Base-by-base conservation (phyloP, 2,329 filamentous ascomycete species). In the Mycosphaerella sp. region DNA sequence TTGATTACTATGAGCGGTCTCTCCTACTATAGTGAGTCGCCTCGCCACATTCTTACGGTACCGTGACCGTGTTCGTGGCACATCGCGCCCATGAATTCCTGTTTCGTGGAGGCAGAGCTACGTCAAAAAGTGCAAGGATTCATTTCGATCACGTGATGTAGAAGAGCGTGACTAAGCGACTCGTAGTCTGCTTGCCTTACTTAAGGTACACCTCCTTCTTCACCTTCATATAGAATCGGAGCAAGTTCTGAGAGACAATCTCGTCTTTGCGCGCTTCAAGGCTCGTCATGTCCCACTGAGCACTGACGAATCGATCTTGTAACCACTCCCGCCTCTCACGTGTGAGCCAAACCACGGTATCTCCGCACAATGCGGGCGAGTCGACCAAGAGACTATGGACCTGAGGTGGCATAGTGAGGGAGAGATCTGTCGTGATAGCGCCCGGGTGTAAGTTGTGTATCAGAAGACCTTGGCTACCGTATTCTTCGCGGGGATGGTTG, bases 401-500 rank as follows among this genome's bases (percentile, higher is more conserved):
- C 0, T 60, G 25, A 21, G 64, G 30, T 0, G 72, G 72, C 67
- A 73, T n/a, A 13, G 6, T 34, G 10, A 34, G 4, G 3, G 10
- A 12, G 9, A 77, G 64, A 25, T 74, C 71, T 0, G 75, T 78
- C 57, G 62, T 62, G 0, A 75, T 67, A 10, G 67, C 69, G 2
- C 76, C 76, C 0, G 76, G 75, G 59, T 78, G 73, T 3, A 76
- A 44, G 2, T 66, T 58, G 34, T 69, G 67, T n/a, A 68, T 68
- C 13, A 77, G 58, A 1, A 76, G 54, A 0, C 73, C 73, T 39
- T 74, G 59, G 7, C 67, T 63, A 6, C 58, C 60, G 54, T 79
- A 74, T 52, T 79, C 76, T 16, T 49, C 53, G 6, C 62, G 64
- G 17, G 75, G 49, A 49, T 72, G 75, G 59, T 79, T 73, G 16